phyloP scores from a whole-genome alignment of 2,329 filamentous ascomycete genomes.

The Penicillium sp. region DNA sequence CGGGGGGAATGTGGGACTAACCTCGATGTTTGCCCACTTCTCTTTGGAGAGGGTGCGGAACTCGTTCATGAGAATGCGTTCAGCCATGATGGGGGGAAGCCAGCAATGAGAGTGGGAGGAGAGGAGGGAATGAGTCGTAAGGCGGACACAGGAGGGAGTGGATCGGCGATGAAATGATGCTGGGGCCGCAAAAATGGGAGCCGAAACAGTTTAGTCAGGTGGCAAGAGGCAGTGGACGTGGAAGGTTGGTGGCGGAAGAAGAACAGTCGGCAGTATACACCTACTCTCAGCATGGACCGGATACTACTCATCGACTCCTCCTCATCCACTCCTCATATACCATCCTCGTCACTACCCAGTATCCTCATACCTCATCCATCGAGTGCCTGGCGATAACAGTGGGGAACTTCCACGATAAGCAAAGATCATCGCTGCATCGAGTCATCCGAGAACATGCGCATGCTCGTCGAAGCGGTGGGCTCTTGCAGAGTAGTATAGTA shows the following conservation, averaged over 20 bases:
- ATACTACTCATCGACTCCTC: too few relatives aligned
- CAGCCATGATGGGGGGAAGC: conserved; percentile 54
- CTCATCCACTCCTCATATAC: too few relatives aligned
- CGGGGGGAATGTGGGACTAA: conserved; percentile 47
- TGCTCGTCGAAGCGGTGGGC: background rate
- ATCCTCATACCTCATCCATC: background rate
- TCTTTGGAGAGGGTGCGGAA: conserved; percentile 81
- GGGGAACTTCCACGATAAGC: conserved; percentile 15
- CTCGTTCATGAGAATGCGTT: conserved; percentile 88
- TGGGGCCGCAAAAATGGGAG: background rate
- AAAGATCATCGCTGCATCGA: conserved; percentile 17
- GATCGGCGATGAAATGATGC: conserved; percentile 1
- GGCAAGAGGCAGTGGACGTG: too few relatives aligned
- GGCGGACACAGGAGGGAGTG: background rate
- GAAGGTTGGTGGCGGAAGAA: too few relatives aligned
- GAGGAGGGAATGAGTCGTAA: background rate
- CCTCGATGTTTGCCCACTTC: conserved; percentile 91
- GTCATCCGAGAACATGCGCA: too few relatives aligned
- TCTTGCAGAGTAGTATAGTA: background rate
- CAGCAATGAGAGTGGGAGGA: background rate
- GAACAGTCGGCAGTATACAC: too few relatives aligned
- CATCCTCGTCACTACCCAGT: background rate
- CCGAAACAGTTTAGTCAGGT: background rate
- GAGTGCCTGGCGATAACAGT: background rate
- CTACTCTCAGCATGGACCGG: too few relatives aligned